Percentiles rank a stretch among this genome's conserved stretches.
These are phyloP conservation scores for Rosa lucieae DNA, from an alignment of 306 rosid species.

Conservation along the genomic window DNA sequence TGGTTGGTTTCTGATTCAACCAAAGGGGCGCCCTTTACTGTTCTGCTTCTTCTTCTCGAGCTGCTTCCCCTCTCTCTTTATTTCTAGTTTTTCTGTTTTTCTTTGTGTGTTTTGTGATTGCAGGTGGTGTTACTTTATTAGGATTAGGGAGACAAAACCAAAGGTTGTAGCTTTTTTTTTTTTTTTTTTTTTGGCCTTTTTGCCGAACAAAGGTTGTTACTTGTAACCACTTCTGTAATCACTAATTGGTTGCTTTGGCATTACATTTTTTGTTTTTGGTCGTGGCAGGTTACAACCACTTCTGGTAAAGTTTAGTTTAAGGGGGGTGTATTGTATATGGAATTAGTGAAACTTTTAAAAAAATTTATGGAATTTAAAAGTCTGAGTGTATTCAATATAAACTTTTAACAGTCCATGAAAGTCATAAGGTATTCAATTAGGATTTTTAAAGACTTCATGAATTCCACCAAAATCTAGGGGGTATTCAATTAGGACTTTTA, in stretches of 20 bases:
- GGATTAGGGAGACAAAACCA: background rate
- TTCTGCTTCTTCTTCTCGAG: background rate
- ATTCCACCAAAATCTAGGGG: too few relatives aligned
- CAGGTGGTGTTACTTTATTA: background rate
- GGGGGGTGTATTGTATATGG: too few relatives aligned
- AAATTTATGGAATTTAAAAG: too few relatives aligned
- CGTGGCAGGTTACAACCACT: background rate
- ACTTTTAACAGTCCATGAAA: too few relatives aligned
- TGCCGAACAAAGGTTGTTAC: background rate
- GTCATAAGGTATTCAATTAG: too few relatives aligned
- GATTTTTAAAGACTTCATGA: too few relatives aligned
- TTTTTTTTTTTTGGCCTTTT: background rate
- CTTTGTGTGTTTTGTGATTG: background rate
- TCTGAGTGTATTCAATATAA: too few relatives aligned
- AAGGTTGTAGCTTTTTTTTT: background rate
- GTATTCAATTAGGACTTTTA: too few relatives aligned
- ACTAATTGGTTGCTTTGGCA: background rate
- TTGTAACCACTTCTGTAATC: background rate
- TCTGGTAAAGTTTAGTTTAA: background rate
- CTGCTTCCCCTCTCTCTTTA: background rate
- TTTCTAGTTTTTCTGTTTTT: background rate
- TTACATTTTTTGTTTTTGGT: background rate
- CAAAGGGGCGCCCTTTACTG: slow-evolving; percentile 8
- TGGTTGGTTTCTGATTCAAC: slow-evolving; percentile 30
- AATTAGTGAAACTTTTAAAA: too few relatives aligned